phyloP scores from a whole-genome alignment of 225 moss, liverwort and hornwort species.

The Marchantia polymorpha region DNA sequence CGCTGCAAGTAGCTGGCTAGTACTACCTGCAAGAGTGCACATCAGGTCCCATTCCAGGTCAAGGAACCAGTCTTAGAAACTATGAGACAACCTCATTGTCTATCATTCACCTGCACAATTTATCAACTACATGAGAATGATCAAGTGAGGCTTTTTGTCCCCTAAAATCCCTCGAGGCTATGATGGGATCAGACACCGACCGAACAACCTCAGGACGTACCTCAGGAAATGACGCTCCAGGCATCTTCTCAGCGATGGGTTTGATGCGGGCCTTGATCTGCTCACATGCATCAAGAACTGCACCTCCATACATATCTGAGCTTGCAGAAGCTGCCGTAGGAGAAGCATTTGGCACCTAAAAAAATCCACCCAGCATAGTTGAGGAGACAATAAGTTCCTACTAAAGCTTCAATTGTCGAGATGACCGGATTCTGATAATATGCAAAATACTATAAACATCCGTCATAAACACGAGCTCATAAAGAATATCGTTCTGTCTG shows the following conservation, averaged over 20 bases:
- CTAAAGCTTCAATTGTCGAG: not conserved
- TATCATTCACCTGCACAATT: not conserved
- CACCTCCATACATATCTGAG: slow-evolving; percentile 97
- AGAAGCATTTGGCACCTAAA: slow-evolving; percentile 85
- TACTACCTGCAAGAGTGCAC: slow-evolving; percentile 52
- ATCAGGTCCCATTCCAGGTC: not conserved
- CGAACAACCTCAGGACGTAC: slow-evolving; percentile 28
- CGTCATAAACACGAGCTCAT: not conserved
- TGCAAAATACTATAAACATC: not conserved
- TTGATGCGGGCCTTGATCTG: slow-evolving; percentile 78
- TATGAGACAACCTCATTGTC: not conserved
- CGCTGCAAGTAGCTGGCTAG: slow-evolving; percentile 66
- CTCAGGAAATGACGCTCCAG: slow-evolving; percentile 66
- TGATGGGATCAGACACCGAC: too few relatives aligned
- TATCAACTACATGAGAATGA: too few relatives aligned
- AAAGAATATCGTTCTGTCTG: not conserved
- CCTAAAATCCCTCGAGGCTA: not conserved
- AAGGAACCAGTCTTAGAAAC: not conserved
- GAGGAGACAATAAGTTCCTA: not conserved
- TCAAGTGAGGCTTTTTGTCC: not conserved
- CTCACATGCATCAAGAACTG: slow-evolving; percentile 84
- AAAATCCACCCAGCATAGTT: not conserved
- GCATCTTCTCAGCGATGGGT: slow-evolving; percentile 46
- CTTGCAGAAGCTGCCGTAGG: slow-evolving; percentile 98
- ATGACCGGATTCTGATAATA: not conserved